Percentiles rank a stretch among this genome's conserved stretches.
These are phyloP conservation scores for Mycosphaerelloides madeirae DNA, from an alignment of 2,329 filamentous ascomycete genomes.

Conservation along the genomic window DNA sequence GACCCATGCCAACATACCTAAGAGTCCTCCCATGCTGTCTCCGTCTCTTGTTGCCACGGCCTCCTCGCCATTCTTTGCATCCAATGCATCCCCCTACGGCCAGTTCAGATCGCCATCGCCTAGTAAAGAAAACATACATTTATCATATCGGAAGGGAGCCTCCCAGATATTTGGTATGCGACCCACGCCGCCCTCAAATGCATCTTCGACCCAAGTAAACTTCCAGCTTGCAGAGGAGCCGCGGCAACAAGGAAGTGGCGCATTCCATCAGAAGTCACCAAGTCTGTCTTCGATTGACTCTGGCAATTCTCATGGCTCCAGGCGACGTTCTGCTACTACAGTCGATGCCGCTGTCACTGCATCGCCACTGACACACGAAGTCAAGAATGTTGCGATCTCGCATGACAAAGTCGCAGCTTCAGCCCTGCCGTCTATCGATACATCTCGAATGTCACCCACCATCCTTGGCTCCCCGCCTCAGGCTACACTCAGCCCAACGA, in stretches of 20 bases:
- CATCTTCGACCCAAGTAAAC: neutral
- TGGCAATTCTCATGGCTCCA: conserved; percentile 29
- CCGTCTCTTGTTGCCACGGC: conserved; percentile 30
- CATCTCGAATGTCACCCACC: conserved; percentile 19
- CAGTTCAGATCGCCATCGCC: conserved; percentile 40
- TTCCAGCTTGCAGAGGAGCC: conserved; percentile 4
- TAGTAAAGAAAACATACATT: conserved; percentile 45
- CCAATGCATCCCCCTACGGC: conserved; percentile 19
- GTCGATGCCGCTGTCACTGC: conserved; percentile 13
- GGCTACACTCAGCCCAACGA: conserved; percentile 32
- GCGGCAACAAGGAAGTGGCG: conserved; percentile 9
- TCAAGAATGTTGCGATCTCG: conserved; percentile 10
- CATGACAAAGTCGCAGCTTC: conserved; percentile 15
- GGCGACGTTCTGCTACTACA: conserved; percentile 28
- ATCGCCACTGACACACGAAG: conserved; percentile 21
- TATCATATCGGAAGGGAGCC: conserved; percentile 47
- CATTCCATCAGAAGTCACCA: conserved; percentile 29
- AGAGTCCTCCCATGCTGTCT: conserved; percentile 29
- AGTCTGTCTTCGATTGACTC: conserved; percentile 47
- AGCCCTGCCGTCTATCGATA: conserved; percentile 25
- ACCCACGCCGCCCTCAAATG: conserved; percentile 13
- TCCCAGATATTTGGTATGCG: conserved; percentile 43
- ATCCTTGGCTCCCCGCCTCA: conserved; percentile 12
- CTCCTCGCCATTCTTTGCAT: conserved; percentile 30
- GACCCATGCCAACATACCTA: conserved; percentile 11